phyloP scores from a whole-genome alignment of 2,329 filamentous ascomycete genomes.

The Neonectria punicea region DNA sequence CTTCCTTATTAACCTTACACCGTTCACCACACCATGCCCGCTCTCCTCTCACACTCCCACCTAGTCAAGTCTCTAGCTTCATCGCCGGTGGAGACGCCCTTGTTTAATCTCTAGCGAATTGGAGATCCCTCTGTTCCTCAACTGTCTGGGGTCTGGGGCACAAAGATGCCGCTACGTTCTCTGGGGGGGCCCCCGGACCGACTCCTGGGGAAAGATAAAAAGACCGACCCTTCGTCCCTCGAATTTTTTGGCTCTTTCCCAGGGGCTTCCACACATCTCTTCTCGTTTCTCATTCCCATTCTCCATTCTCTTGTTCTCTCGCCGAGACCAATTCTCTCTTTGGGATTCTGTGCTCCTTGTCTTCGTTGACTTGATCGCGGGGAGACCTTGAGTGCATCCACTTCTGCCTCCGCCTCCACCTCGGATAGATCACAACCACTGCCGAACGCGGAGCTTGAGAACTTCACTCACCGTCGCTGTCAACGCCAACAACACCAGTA shows the following conservation, averaged over 20 bases:
- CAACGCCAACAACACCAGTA: background rate
- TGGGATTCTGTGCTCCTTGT: background rate
- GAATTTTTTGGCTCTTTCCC: conserved; percentile 5
- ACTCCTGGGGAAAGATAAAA: conserved; percentile 31
- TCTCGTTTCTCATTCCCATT: background rate
- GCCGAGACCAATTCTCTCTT: conserved; percentile 3
- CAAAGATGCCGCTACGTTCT: conserved; percentile 22
- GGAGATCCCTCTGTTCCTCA: background rate
- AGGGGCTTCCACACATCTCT: conserved; percentile 11
- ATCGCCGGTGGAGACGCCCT: conserved; percentile 5
- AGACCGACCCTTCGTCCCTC: conserved; percentile 21
- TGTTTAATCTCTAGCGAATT: conserved; percentile 19
- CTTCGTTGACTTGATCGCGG: background rate
- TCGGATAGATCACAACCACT: background rate
- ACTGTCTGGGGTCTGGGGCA: conserved; percentile 33
- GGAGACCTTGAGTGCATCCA: background rate
- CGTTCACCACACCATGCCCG: background rate
- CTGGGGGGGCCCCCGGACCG: background rate
- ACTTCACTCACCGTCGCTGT: background rate
- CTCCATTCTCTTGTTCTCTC: background rate
- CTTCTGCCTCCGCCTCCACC: background rate
- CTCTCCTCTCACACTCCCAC: background rate
- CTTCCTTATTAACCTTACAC: background rate
- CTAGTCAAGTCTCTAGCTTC: conserved; percentile 7
- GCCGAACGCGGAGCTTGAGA: background rate